These are phyloP conservation scores for Gaeumannomyces tritici DNA, from an alignment of 2,329 filamentous ascomycete genomes.

Conservation along the genomic window DNA sequence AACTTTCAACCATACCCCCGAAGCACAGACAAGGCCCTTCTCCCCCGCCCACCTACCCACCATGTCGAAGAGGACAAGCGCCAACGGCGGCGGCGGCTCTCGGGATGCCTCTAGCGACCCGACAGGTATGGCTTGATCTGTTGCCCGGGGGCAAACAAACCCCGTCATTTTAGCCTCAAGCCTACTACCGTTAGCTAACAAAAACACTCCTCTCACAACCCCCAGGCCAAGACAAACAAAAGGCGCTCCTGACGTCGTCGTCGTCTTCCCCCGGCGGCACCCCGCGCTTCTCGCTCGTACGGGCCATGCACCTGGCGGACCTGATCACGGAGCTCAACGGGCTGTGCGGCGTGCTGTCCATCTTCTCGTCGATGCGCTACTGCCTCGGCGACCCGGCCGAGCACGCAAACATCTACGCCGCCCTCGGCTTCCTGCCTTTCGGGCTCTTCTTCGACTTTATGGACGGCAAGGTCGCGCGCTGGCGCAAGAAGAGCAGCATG, in stretches of 20 bases:
- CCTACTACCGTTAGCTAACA: neutral
- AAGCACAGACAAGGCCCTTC: too few species aligned
- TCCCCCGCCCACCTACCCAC: neutral
- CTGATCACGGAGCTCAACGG: constrained; percentile 77
- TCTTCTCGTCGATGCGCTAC: constrained; percentile 92
- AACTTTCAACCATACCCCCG: neutral
- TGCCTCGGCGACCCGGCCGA: constrained; percentile 63
- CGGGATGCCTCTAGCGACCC: constrained; percentile 1
- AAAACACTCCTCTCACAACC: neutral
- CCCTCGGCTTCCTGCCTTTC: constrained; percentile 80
- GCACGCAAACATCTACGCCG: constrained; percentile 65
- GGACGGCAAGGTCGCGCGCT: constrained; percentile 91
- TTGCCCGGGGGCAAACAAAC: neutral
- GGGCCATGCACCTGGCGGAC: constrained; percentile 69
- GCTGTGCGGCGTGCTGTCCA: constrained; percentile 86
- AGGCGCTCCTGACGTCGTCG: constrained; percentile 49
- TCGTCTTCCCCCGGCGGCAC: constrained; percentile 50
- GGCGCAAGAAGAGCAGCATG: constrained; percentile 92
- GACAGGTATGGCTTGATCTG: constrained; percentile 3
- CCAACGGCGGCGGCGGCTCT: constrained; percentile 7
- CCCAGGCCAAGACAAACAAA: constrained; percentile 57
- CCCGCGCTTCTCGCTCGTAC: constrained; percentile 58
- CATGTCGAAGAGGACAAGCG: constrained; percentile 12
- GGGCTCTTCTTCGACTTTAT: constrained; percentile 97
- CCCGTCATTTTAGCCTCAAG: neutral